Evolutionary conservation across 2,329 filamentous ascomycete genomes (phyloP).

Genomic region (Ceratocystis lukuohia): DNA sequence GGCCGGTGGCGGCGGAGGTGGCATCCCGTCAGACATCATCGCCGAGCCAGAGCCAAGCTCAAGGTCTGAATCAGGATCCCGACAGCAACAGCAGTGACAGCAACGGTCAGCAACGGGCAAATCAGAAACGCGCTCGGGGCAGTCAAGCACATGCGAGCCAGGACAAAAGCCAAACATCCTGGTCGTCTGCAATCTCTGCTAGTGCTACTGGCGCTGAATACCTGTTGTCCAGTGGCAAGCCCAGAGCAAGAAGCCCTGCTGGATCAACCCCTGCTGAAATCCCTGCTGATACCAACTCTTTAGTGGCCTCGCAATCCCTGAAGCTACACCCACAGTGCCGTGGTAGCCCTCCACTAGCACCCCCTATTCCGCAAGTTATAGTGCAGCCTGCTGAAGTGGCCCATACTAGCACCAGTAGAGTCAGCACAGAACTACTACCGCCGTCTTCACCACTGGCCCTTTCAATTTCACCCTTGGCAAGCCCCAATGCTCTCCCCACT

Average conservation of each 20-base stretch:
- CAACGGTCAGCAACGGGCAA: background rate
- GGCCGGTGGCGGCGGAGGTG: background rate
- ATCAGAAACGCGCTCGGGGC: background rate
- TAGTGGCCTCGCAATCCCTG: background rate
- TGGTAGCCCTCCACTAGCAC: background rate
- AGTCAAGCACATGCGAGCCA: background rate
- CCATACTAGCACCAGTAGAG: background rate
- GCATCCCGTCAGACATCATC: background rate
- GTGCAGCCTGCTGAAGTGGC: background rate
- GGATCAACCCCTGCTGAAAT: background rate
- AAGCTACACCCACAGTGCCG: background rate
- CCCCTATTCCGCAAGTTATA: background rate
- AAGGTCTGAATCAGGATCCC: background rate
- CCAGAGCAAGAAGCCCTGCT: background rate
- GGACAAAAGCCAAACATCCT: background rate
- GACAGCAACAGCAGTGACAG: background rate
- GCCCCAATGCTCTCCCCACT: background rate
- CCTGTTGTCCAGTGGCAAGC: background rate
- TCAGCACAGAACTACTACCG: background rate
- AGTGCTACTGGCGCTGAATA: background rate
- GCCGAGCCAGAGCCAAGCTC: background rate
- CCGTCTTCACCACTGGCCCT: background rate
- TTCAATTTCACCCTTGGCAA: background rate
- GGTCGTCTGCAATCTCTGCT: constrained; percentile 3
- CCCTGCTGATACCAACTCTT: background rate